These are phyloP conservation scores for Aspergillus pseudoviridinutans DNA, from an alignment of 2,329 filamentous ascomycete genomes.

Conservation along the genomic window DNA sequence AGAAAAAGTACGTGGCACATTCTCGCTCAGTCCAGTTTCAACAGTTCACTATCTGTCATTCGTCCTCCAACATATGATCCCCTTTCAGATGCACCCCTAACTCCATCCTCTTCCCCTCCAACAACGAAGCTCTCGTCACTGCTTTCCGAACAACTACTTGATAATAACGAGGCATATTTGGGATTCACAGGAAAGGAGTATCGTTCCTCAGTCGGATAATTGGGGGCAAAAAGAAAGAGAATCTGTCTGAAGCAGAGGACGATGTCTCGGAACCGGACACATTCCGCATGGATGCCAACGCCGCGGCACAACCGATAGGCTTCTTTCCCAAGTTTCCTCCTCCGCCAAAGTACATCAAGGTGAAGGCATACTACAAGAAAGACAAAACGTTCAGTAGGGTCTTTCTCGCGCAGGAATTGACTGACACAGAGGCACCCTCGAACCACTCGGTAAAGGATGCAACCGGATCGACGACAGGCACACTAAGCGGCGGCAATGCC, in stretches of 20 bases:
- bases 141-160: background rate
- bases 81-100: background rate
- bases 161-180: background rate
- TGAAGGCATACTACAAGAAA: conserved; percentile 76
- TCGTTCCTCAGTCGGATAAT: conserved; percentile 89
- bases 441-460: conserved; percentile 28
- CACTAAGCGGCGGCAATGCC: conserved; percentile 25
- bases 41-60: background rate
- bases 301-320: conserved; percentile 72
- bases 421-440: conserved; percentile 48
- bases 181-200: conserved; percentile 65
- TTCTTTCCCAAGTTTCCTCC: conserved; percentile 85
- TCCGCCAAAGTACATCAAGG: conserved; percentile 85
- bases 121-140: background rate
- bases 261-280: conserved; percentile 68
- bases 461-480: conserved; percentile 19
- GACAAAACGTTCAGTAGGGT: conserved; percentile 76
- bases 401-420: conserved; percentile 89
- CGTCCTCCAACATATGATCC: background rate
- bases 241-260: conserved; percentile 44
- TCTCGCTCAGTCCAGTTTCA: background rate
- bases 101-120: background rate
- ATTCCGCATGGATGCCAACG: conserved; percentile 71
- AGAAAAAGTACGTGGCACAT: conserved; percentile 59
- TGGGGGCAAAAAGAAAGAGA: conserved; percentile 68